phyloP scores from a whole-genome alignment of 495 filamentous ascomycete species.

The Aspergillus haitiensis region DNA sequence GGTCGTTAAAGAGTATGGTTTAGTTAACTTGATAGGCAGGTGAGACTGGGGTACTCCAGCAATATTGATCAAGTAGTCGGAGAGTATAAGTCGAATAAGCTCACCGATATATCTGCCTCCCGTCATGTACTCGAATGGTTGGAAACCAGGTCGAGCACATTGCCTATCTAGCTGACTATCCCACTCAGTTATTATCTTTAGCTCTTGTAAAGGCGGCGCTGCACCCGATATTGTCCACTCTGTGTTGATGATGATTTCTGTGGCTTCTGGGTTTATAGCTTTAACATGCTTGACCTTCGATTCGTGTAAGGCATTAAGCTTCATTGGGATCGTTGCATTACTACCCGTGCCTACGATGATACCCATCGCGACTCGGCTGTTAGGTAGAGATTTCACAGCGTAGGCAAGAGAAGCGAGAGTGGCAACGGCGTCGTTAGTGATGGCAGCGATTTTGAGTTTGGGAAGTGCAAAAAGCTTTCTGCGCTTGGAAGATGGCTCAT shows the following conservation, averaged over 20 bases:
- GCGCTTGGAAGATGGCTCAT: slow-evolving; percentile 45
- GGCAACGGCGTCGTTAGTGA: slow-evolving; percentile 79
- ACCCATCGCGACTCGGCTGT: slow-evolving; percentile 74
- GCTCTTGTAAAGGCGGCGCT: slow-evolving; percentile 60
- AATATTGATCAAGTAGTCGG: slow-evolving; percentile 60
- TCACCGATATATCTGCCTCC: slow-evolving; percentile 81
- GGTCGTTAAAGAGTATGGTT: slow-evolving; percentile 66
- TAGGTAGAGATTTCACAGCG: slow-evolving; percentile 57
- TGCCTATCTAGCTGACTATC: slow-evolving; percentile 63
- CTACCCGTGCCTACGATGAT: slow-evolving; percentile 82
- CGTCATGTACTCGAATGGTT: slow-evolving; percentile 88
- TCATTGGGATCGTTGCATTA: slow-evolving; percentile 78
- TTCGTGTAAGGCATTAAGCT: slow-evolving; percentile 60
- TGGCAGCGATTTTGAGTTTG: slow-evolving; percentile 67
- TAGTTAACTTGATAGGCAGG: slow-evolving; percentile 59
- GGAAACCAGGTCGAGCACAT: slow-evolving; percentile 73
- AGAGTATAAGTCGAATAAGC: slow-evolving; percentile 68
- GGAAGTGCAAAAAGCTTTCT: slow-evolving; percentile 58
- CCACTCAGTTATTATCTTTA: slow-evolving; percentile 68
- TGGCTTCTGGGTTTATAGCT: slow-evolving; percentile 43
- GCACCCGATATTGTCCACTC: slow-evolving; percentile 84
- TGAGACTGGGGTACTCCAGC: slow-evolving; percentile 34
- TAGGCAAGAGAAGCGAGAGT: slow-evolving; percentile 78
- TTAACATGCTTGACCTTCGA: slow-evolving; percentile 55
- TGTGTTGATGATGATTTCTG: slow-evolving; percentile 76